These are phyloP conservation scores for Ophiostoma sp. DNA, from an alignment of 2,329 filamentous ascomycete genomes.

Conservation along the genomic window DNA sequence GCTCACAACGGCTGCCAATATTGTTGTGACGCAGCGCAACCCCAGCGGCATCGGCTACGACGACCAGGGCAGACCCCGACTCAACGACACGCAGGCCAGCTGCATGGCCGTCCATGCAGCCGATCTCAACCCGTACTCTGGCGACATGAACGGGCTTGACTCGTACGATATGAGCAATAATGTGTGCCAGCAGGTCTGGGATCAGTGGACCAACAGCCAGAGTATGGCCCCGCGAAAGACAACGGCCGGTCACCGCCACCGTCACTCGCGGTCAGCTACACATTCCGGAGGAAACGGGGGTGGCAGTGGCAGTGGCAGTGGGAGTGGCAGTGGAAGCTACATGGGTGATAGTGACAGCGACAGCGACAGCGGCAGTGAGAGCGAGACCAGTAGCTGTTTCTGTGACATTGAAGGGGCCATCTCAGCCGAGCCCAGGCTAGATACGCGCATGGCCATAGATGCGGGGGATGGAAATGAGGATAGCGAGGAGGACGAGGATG, in stretches of 20 bases:
- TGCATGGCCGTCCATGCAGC: conserved; percentile 23
- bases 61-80: neutral
- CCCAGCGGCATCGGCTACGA: conserved; percentile 7
- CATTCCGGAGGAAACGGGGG: neutral
- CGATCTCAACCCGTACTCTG: conserved; percentile 16
- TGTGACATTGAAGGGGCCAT: neutral
- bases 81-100: conserved; percentile 13
- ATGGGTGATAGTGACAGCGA: neutral
- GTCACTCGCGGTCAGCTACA: neutral
- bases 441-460: neutral
- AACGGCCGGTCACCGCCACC: neutral
- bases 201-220: conserved; percentile 23
- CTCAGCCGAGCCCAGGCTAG: neutral
- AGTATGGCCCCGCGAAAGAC: conserved; percentile 13
- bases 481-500: neutral
- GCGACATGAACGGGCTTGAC: conserved; percentile 3
- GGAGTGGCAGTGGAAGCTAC: neutral
- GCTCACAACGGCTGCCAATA: neutral
- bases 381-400: neutral
- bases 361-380: conserved; percentile 1
- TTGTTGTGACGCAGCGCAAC: conserved; percentile 8
- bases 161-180: conserved; percentile 11
- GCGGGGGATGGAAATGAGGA: neutral
- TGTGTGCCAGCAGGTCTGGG: conserved; percentile 22
- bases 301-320: neutral